Conservation (phyloP, 139 green algal genomes). For the Chlorella sp. region DNA sequence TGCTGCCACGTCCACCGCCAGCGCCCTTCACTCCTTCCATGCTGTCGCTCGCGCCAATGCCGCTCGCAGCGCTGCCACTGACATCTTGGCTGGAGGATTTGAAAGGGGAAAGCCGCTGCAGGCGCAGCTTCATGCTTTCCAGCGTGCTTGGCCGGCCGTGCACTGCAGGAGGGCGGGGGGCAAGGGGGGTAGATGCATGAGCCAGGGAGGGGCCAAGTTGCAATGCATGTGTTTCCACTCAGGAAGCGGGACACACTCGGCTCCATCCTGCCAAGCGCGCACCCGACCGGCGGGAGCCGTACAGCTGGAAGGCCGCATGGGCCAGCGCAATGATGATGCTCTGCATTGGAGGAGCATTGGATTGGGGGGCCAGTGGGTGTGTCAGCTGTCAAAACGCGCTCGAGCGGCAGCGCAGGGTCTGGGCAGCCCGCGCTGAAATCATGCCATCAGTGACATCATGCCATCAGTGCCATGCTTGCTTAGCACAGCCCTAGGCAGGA, state of each 20-base stretch:
- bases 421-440: too few relatives aligned
- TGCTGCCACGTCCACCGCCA: too few relatives aligned
- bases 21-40: neutral
- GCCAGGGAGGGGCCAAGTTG: too few relatives aligned
- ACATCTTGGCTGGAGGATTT: neutral
- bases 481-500: too few relatives aligned
- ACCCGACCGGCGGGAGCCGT: neutral
- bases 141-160: neutral
- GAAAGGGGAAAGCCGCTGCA: slow-evolving; percentile 16
- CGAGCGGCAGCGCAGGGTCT: too few relatives aligned
- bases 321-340: slow-evolving; percentile 20
- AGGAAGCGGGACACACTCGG: neutral
- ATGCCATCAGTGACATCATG: too few relatives aligned
- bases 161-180: neutral
- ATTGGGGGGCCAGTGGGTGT: too few relatives aligned
- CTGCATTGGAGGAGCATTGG: neutral
- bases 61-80: neutral
- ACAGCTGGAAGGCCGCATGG: slow-evolving; percentile 7
- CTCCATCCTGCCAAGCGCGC: neutral
- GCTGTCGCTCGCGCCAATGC: neutral
- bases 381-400: too few relatives aligned
- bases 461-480: too few relatives aligned
- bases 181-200: neutral
- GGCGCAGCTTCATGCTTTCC: neutral
- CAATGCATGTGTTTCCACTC: neutral